Evolutionary conservation across 208 protist genomes (phyloP).

Genomic region (Trypanosoma boissoni): DNA sequence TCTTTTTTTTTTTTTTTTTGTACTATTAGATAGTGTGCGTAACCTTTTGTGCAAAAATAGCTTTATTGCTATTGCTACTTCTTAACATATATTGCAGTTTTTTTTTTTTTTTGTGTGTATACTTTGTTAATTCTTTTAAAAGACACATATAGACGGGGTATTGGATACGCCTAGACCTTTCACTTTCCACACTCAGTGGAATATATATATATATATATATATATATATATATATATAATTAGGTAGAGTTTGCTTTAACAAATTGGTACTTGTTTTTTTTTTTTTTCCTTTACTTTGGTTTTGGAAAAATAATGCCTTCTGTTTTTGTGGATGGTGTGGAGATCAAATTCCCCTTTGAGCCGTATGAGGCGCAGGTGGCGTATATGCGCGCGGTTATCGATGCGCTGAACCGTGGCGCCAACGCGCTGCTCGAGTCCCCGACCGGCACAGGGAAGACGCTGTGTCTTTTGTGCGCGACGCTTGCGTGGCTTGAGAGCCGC

Average conservation of each 20-base stretch:
- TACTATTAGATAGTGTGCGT: too few species aligned
- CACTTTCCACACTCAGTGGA: too few species aligned
- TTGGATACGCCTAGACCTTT: too few species aligned
- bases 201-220: constrained; percentile 2
- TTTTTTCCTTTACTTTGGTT: neutral
- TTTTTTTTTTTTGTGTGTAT: too few species aligned
- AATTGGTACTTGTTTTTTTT: neutral
- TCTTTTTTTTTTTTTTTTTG: too few species aligned
- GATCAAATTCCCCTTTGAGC: constrained; percentile 90
- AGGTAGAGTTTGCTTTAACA: neutral
- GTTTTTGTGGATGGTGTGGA: constrained; percentile 48
- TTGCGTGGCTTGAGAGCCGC: constrained; percentile 83
- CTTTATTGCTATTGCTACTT: too few species aligned
- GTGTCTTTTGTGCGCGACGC: constrained; percentile 93
- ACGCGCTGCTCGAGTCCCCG: constrained; percentile 96
- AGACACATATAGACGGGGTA: too few species aligned
- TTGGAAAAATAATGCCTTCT: constrained; percentile 14
- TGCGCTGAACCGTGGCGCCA: constrained; percentile 67
- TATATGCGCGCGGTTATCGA: constrained; percentile 95
- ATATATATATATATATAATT: constrained; percentile 1
- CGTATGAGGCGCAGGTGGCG: constrained; percentile 92
- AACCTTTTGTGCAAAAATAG: too few species aligned
- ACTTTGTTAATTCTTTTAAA: too few species aligned
- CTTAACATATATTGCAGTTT: too few species aligned
- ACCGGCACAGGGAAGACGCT: constrained; percentile 98